Base-by-base conservation (phyloP, 164 flowering plant genomes). In the Houttuynia cordata region DNA sequence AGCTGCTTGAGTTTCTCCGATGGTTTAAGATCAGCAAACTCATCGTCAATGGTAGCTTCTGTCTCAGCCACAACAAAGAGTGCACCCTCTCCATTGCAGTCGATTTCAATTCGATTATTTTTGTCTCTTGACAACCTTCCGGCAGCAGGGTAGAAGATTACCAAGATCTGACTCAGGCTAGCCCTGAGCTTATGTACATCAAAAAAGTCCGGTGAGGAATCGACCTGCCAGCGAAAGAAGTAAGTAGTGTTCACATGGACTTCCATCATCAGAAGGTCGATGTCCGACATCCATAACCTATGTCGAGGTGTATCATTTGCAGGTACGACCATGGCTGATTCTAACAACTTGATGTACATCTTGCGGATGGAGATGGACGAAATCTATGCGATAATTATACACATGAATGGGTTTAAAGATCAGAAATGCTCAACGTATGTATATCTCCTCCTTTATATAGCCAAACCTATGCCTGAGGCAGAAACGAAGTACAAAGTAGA, bases 181-280 rank as follows among this genome's bases (percentile, higher is more conserved):
- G 8, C 18, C 17, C 39, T 50, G 10, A 64, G 52, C 4, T 18
- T 8, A 1, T 19, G 0, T 19, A 53, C 34, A n/a, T 55, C 60
- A 25, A 63, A 63, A 56, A 58, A 64, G 42, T 58, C 39, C n/a
- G 55, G 3, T 25, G 34, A n/a, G 8, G 15, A 45, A 8, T n/a
- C n/a, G n/a, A n/a, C n/a, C n/a, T 20, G 15, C 20, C 24, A 54
- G 39, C 51, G 22, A n/a, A 45, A 64, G 24, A 56, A 47, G 25
- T 64, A 56, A 41, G 57, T 24, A 22, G 17, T 17, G 22, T 42
- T 42, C 23, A 56, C 20, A 17, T 64, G 67, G 3, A 24, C 7
- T 13, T 24, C 49, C 22, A 45, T 20, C 53, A 47, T 22, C 61
- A 64, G 56, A n/a, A n/a, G n/a, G 34, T 64, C 67, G n/a, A 64